A percentile compares a stretch with the other conserved stretches of the same genome.
These are phyloP conservation scores for Breviolum minutum DNA, from an alignment of 73 alveolate genomes.

Conservation along the genomic window DNA sequence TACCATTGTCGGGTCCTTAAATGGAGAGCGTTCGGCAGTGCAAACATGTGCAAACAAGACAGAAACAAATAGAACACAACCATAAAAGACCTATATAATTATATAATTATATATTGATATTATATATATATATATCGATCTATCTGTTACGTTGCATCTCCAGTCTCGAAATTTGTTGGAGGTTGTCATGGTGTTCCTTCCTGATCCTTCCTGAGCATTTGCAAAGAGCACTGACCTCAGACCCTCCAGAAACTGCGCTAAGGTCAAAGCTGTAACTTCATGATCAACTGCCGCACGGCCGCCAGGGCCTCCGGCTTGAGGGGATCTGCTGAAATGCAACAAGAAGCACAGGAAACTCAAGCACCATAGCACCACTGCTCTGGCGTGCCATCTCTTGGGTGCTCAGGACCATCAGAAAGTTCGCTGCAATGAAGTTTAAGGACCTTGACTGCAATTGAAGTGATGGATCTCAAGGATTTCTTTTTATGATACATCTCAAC, in stretches of 20 bases:
- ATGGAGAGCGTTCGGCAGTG: background rate
- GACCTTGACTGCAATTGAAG: background rate
- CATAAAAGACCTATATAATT: no score
- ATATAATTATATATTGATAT: no score
- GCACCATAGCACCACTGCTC: no score
- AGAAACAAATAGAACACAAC: background rate
- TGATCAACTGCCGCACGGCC: constrained; percentile 67
- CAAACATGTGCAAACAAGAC: background rate
- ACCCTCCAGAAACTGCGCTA: background rate
- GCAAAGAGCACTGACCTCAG: no score
- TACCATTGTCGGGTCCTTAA: constrained; percentile 76
- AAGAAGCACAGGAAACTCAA: no score
- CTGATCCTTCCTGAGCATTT: no score
- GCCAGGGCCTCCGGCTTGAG: constrained; percentile 11
- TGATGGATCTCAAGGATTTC: background rate
- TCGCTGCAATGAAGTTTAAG: constrained; percentile 79
- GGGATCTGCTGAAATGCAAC: background rate
- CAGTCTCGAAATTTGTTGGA: no score
- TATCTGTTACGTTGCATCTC: no score
- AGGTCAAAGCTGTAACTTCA: constrained; percentile 15
- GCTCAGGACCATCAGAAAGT: constrained; percentile 62
- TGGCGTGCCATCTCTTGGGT: constrained; percentile 42
- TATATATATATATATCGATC: no score
- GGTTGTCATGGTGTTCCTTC: no score
- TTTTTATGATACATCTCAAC: no score